Percentiles rank a stretch among this genome's conserved stretches.
phyloP scores from a whole-genome alignment of 257 asterid genomes.

The Eustoma russellianum region DNA sequence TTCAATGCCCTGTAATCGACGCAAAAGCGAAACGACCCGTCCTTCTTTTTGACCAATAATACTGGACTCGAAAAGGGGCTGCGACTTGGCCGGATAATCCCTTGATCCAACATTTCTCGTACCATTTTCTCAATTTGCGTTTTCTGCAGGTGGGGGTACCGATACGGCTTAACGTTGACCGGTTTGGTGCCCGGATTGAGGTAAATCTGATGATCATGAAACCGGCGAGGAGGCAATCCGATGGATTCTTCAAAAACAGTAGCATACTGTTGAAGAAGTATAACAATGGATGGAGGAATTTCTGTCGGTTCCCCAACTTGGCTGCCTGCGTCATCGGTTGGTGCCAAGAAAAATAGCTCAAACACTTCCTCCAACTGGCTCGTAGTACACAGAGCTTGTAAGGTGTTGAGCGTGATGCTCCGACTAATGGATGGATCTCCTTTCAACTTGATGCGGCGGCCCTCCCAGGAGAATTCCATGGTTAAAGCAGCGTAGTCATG shows the following conservation, averaged over 20 bases:
- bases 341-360: no score
- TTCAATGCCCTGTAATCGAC: constrained; percentile 3
- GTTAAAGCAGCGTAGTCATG: not conserved
- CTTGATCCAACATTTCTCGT: not conserved
- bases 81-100: not conserved
- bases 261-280: not conserved
- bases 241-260: not conserved
- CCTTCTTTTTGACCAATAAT: not conserved
- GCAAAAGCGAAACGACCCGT: not conserved
- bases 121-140: not conserved
- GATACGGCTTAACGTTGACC: not conserved
- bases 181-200: not conserved
- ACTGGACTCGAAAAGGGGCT: not conserved
- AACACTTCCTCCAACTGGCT: not conserved
- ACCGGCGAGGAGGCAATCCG: not conserved
- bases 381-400: not conserved
- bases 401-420: not conserved
- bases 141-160: not conserved
- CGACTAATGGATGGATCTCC: not conserved
- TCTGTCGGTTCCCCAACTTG: not conserved
- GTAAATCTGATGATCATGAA: not conserved
- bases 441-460: not conserved
- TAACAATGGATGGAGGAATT: not conserved
- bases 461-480: constrained; percentile 3
- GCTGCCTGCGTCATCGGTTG: no score